Evolutionary conservation across 2,329 filamentous ascomycete species (phyloP).

Genomic region (Penicillium digitatum): DNA sequence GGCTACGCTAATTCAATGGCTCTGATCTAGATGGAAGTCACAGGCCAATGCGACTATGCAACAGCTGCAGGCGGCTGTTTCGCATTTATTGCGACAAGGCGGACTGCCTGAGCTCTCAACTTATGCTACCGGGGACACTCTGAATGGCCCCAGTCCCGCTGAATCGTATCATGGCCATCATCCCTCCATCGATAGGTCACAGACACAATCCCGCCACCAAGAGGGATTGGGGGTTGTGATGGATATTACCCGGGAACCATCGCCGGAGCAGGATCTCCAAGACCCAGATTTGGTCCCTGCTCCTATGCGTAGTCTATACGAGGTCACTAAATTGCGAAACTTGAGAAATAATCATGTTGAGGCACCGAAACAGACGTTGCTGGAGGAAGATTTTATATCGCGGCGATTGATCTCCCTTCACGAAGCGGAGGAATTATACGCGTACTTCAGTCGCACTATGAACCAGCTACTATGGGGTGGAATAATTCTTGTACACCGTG

Average conservation of each 20-base stretch:
- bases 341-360: constrained; percentile 38
- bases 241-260: constrained; percentile 47
- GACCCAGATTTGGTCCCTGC: constrained; percentile 46
- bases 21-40: constrained; percentile 42
- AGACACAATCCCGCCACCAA: constrained; percentile 27
- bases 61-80: constrained; percentile 45
- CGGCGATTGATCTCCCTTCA: constrained; percentile 46
- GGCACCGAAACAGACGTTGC: constrained; percentile 35
- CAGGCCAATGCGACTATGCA: constrained; percentile 42
- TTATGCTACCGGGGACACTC: constrained; percentile 32
- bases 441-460: constrained; percentile 50
- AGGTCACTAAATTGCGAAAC: constrained; percentile 51
- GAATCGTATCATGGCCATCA: constrained; percentile 28
- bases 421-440: constrained; percentile 52
- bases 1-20: constrained; percentile 2
- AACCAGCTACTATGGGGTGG: constrained; percentile 53
- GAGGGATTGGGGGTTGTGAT: constrained; percentile 31
- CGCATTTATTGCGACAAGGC: constrained; percentile 44
- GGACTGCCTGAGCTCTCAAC: constrained; percentile 43
- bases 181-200: constrained; percentile 26
- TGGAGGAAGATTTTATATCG: constrained; percentile 51
- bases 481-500: constrained; percentile 50
- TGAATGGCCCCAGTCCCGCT: constrained; percentile 27
- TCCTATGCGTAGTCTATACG: constrained; percentile 53
- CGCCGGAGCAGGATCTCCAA: constrained; percentile 42